Evolutionary conservation across 768 basidiomycete genomes (phyloP), one percentile per base, ranked within the genome.

Genomic region (Boletellus emodensis): DNA sequence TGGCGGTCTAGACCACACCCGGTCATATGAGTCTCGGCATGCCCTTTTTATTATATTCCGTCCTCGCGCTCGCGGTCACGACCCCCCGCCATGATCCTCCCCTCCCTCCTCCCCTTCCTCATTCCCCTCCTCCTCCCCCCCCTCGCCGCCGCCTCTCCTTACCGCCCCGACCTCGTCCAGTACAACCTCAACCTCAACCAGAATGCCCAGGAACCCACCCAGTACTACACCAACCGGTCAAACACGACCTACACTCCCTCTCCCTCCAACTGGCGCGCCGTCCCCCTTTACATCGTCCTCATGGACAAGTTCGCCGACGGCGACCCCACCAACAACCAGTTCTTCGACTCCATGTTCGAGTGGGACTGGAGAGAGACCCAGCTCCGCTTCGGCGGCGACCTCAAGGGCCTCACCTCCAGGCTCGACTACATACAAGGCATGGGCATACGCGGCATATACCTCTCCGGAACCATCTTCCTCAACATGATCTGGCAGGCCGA

Each of bases 401-500:
- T 93, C 61, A 82, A 83, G 49, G 94, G 94, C 48, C 71, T 95
- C 51, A 70, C 77, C 40, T 66, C 80, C 18, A 83, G 78, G 50
- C 73, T 96, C 53, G 94, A 96, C 69, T 96, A 96, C 66, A 74
- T 96, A 15, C 75, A 90, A 40, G 90, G 89, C 55, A 94, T 94
- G 90, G 94, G 94, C 55, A 71, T 92, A 53, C 75, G 75, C 59
- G 77, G 83, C 45, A 83, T 96, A 59, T 96, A 91, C 72, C 87
- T 95, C 65, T 91, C 94, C 20, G 94, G 94, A 46, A 96, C 94
- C 1, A 83, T 85, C 46, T 96, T 92, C 69, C 54, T 96, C 54
- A 95, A 95, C 77, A 94, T 94, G 93, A 70, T 91, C n/a, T 95
- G 93, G 93, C 87, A 94, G 64, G 87, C 91, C 4, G 93, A 95